These are phyloP conservation scores for Westerdykella aurantiaca DNA, from an alignment of 2,329 filamentous ascomycete species.

Conservation along the genomic window DNA sequence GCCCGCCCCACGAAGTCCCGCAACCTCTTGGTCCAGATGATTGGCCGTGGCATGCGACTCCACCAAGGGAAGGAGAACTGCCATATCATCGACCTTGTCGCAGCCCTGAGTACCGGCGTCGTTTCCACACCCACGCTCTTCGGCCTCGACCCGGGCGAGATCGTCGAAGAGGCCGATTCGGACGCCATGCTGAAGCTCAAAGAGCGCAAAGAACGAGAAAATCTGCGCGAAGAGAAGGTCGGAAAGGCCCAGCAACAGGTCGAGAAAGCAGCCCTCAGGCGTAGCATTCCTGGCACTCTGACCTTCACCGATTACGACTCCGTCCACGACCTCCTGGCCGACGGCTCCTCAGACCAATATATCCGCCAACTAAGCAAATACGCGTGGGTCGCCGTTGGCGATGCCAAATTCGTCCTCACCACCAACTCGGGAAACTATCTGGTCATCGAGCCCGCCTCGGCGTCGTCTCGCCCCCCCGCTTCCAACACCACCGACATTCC, in stretches of 20 bases:
- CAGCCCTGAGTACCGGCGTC: constrained; percentile 75
- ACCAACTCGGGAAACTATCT: constrained; percentile 57
- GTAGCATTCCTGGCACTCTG: constrained; percentile 45
- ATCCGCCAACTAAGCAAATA: constrained; percentile 70
- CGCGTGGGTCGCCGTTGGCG: constrained; percentile 77
- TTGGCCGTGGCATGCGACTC: constrained; percentile 85
- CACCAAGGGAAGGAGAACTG: constrained; percentile 78
- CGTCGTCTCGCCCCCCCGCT: constrained; percentile 43
- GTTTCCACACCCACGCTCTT: constrained; percentile 89
- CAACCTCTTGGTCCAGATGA: constrained; percentile 97
- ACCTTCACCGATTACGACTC: constrained; percentile 88
- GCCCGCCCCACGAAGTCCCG: constrained; percentile 83
- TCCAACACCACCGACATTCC: constrained; percentile 31
- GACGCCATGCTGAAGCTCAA: constrained; percentile 56
- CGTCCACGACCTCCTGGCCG: constrained; percentile 82
- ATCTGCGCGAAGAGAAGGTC: constrained; percentile 40
- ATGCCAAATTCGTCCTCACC: constrained; percentile 64
- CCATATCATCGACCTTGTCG: constrained; percentile 94
- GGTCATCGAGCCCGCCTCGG: constrained; percentile 40
- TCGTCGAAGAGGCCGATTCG: constrained; percentile 63
- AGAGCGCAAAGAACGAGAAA: constrained; percentile 41
- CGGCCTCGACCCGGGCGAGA: constrained; percentile 75
- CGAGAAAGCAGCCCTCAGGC: constrained; percentile 46
- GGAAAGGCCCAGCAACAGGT: constrained; percentile 77
- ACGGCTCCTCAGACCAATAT: constrained; percentile 70